Evolutionary conservation across 495 filamentous ascomycete species (phyloP), one percentile per base, ranked within the genome.

Genomic region (Elasticomyces elasticus): DNA sequence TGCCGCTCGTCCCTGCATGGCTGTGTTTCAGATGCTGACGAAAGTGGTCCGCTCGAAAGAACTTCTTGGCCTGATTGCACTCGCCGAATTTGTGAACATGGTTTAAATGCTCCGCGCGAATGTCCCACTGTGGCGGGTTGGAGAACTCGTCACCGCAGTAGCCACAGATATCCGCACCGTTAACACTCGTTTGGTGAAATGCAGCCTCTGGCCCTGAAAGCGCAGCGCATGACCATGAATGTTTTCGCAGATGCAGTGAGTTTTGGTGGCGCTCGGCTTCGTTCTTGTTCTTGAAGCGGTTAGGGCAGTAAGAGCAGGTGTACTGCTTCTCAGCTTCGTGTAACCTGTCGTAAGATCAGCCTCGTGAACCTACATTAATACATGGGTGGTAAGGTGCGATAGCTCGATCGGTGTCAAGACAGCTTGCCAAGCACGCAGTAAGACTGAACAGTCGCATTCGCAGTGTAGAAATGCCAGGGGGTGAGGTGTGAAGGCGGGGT

Each of bases 231-330:
- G 91, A 96, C 92, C 92, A 98, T 35, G 89, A 96, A 69, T 97
- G 88, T n/a, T 84, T 83, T 38, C 92, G 82, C 6, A 97, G 79
- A 68, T 98, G 92, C 15, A 98, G 82, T 1, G 89, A 95, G 58
- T 97, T 98, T 65, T 96, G 92, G 66, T 98, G 92, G 17, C 92
- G 81, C 67, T 98, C 92, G 5, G 92, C 92, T 72, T 98, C 92
- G 58, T 98, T 98, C 69, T 98, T 98, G 73, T 98, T 98, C 69
- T 98, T 98, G 76, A 98, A 98, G 20, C 90, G 80, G 67, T 97
- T 97, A 38, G 83, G 82, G 67, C 92, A 98, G 68, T 84, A 97
- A 17, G 80, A 75, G 66, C 92, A 98, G 49, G 81, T 81, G 69
- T 97, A 97, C 68, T 98, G 94, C 67, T 97, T 98, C 65, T 98